Base-by-base conservation (phyloP, 2,329 filamentous ascomycete genomes). In the Xylariomycetidae sp. region DNA sequence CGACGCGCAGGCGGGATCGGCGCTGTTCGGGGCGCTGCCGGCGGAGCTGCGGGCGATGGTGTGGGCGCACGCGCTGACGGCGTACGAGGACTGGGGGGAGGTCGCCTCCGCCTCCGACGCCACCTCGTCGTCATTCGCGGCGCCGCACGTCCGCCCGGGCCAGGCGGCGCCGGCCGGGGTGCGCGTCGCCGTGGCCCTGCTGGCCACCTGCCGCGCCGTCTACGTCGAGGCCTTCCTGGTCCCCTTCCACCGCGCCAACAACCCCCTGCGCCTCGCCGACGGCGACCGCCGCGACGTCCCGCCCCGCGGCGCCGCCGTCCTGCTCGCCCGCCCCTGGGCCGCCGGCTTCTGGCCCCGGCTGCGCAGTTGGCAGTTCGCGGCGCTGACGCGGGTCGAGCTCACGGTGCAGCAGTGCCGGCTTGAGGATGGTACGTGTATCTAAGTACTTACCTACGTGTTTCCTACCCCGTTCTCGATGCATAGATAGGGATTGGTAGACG, bases 11-110 rank as follows among this genome's bases (percentile, higher is more conserved):
- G 8, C 26, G 15, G 6, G 15, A 6, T 29, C 26, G 6, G 14
- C 15, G 10, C 15, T 29, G 5, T 17, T 29, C 13, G 15, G 5
- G 27, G 64, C 59, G 48, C 65, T 70, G 18, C 65, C 64, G 5
- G 37, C 52, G 3, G 47, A 47, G 28, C 65, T 68, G 15, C 49
- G 52, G 9, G 48, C 47, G 14, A 9, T 47, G 20, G 42, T 54
- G 20, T 54, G 52, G 52, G 31, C 40, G n/a, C 48, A 46, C 13
- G 39, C 48, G 14, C 43, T 53, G 16, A 38, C 36, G 4, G 30
- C 31, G 4, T 49, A 50, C 29, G 43, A 54, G 28, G 45, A 53
- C 27, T 16, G 42, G 15, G 24, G 38, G 7, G 18, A 24, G 2
- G 25, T 38, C 15, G 50, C 52, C 22, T n/a, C n/a, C n/a, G n/a